phyloP scores from a whole-genome alignment of 2,329 filamentous ascomycete genomes.

The Colletotrichum cuscutae region DNA sequence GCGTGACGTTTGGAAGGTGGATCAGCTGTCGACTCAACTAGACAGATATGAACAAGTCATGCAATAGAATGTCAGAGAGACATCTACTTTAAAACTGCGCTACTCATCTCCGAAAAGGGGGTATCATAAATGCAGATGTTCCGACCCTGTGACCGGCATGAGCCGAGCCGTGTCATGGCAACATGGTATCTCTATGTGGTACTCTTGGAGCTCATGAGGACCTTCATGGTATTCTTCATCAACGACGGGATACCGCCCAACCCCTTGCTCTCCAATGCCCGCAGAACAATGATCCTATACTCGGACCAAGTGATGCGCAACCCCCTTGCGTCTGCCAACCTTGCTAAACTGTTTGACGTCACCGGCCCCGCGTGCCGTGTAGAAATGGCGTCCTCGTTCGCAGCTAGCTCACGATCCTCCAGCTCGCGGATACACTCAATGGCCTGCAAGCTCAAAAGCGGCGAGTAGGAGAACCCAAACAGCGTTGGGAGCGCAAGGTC shows the following conservation, averaged over 20 bases:
- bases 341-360: constrained; percentile 72
- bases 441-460: constrained; percentile 65
- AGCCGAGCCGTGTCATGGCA: not conserved
- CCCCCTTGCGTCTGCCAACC: constrained; percentile 73
- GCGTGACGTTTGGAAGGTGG: constrained; percentile 5
- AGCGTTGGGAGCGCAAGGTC: constrained; percentile 57
- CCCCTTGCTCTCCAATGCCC: constrained; percentile 72
- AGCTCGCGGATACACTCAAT: constrained; percentile 64
- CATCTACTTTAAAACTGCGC: not conserved
- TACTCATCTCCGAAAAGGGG: not conserved
- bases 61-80: not conserved
- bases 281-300: constrained; percentile 78
- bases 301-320: constrained; percentile 76
- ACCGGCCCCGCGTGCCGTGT: constrained; percentile 74
- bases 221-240: constrained; percentile 85
- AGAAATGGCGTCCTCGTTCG: constrained; percentile 48
- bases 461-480: constrained; percentile 70
- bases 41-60: constrained; percentile 34
- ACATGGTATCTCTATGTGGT: not conserved
- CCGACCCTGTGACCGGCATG: not conserved
- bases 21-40: constrained; percentile 42
- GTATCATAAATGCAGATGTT: constrained; percentile 8
- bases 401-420: constrained; percentile 64
- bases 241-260: constrained; percentile 74
- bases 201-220: constrained; percentile 63